These are phyloP conservation scores for Coniella vitis DNA, from an alignment of 2,329 filamentous ascomycete genomes.

Conservation along the genomic window DNA sequence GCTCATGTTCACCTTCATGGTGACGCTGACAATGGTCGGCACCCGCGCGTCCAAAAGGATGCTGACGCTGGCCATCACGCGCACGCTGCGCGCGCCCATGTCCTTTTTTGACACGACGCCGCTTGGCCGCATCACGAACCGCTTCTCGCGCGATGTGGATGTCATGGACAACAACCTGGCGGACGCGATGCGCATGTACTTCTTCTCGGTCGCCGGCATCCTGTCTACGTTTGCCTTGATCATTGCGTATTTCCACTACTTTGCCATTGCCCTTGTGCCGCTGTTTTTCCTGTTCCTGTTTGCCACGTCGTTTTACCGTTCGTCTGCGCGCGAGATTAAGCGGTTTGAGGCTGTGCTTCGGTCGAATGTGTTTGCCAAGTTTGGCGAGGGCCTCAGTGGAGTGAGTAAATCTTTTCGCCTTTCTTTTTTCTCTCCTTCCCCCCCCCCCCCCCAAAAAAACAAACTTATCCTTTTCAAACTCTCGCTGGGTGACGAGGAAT, in stretches of 20 bases:
- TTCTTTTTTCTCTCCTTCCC: neutral
- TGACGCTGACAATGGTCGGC: constrained; percentile 54
- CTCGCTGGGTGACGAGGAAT: no score
- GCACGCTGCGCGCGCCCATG: constrained; percentile 9
- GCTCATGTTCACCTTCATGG: constrained; percentile 57
- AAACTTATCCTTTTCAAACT: no score
- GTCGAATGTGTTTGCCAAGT: constrained; percentile 57
- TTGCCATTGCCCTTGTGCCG: constrained; percentile 56
- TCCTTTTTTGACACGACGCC: constrained; percentile 62
- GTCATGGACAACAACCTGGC: constrained; percentile 64
- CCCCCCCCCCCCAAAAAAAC: no score
- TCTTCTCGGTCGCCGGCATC: constrained; percentile 56
- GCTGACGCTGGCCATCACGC: constrained; percentile 30
- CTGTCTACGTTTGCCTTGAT: constrained; percentile 56
- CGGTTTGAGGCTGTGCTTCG: constrained; percentile 61
- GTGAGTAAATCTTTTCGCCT: constrained; percentile 24
- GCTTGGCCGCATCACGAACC: constrained; percentile 61
- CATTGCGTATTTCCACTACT: constrained; percentile 62
- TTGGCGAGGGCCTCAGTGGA: constrained; percentile 57
- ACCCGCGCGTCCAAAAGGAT: constrained; percentile 60
- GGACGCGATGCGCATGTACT: constrained; percentile 60
- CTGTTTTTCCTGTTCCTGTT: constrained; percentile 55
- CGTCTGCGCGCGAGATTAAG: constrained; percentile 62
- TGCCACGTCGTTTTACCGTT: constrained; percentile 57
- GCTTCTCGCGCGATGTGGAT: constrained; percentile 63